Evolutionary conservation across 78 protist genomes (phyloP), one percentile per base, ranked within the genome.

Genomic region (Protostelium mycophagum): DNA sequence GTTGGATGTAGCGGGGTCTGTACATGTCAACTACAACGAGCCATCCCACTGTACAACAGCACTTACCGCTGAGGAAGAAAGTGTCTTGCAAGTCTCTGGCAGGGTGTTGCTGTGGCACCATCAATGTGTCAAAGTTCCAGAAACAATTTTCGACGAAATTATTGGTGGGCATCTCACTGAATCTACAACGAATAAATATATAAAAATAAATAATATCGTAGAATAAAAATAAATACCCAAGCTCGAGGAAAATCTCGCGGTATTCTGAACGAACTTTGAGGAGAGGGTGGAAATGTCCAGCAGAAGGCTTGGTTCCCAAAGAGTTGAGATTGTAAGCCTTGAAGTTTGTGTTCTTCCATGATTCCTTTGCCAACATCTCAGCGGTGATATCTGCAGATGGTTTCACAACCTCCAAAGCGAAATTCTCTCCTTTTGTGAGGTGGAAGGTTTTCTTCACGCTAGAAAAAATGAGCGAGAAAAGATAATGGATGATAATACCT

Each of bases 51-150:
- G n/a, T n/a, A 36, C 29, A 35, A 5, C 36, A 31, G 38, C 35
- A 73, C 85, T 83, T 35, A 35, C 73, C 86, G 88, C 63, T 85
- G 34, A 98, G 34, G 95, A 99, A 99, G 98, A 99, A 99, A 28
- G 99, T 99, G 94, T 99, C 99, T 63, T 99, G 99, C 28, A 92
- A 90, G 37, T 99, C 99, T 84, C 99, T 96, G 10, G 99, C 99
- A 23, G 99, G 99, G 96, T 99, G 99, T 88, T 98, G 97, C 86
- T 98, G 99, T 37, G 99, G 99, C 95, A 96, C 98, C 95, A 97
- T 99, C 86, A 99, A 98, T 25, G 99, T 92, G 91, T 99, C 99
- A 89, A 99, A 99, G 97, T 99, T 99, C 99, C 99, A 99, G 96
- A 99, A 99, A 31, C 98, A 96, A 35, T 93, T 96, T 95, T 98